phyloP scores from a whole-genome alignment of 73 alveolate species.

The Paramecium tetraurelia region DNA sequence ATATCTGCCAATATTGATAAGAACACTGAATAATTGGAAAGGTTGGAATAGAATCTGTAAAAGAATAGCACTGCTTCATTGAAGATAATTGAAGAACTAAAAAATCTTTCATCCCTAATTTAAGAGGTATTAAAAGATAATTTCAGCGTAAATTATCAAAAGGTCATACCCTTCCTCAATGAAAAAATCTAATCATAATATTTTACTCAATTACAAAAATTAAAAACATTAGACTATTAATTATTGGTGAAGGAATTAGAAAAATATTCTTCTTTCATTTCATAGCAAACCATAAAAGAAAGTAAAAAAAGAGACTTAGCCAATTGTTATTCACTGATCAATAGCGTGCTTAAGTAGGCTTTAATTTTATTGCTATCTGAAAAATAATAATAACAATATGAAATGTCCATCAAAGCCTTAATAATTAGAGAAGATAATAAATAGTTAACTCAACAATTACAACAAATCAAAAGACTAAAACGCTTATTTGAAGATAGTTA shows the following conservation, averaged over 20 bases:
- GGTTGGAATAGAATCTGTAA: neutral
- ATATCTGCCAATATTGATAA: neutral
- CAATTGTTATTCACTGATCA: slow-evolving; percentile 14
- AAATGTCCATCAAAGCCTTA: neutral
- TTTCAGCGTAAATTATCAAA: slow-evolving; percentile 9
- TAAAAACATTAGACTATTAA: slow-evolving; percentile 28
- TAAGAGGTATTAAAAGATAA: neutral
- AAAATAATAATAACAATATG: neutral
- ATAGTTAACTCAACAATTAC: neutral
- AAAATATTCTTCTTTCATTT: neutral
- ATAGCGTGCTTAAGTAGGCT: slow-evolving; percentile 2
- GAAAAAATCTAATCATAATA: neutral
- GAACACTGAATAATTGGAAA: slow-evolving; percentile 1
- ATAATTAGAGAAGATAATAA: slow-evolving; percentile 19
- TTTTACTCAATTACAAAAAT: neutral
- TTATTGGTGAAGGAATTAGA: slow-evolving; percentile 1
- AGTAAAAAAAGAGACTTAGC: slow-evolving; percentile 40
- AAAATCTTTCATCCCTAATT: neutral
- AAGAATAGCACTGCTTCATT: neutral
- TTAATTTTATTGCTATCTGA: neutral
- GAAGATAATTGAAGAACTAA: neutral
- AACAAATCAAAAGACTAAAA: slow-evolving; percentile 3
- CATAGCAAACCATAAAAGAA: neutral
- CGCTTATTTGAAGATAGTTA: slow-evolving; percentile 32
- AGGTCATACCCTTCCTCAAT: slow-evolving; percentile 1